Conservation (phyloP, 164 flowering plant species). For the Vitis labrusca region DNA sequence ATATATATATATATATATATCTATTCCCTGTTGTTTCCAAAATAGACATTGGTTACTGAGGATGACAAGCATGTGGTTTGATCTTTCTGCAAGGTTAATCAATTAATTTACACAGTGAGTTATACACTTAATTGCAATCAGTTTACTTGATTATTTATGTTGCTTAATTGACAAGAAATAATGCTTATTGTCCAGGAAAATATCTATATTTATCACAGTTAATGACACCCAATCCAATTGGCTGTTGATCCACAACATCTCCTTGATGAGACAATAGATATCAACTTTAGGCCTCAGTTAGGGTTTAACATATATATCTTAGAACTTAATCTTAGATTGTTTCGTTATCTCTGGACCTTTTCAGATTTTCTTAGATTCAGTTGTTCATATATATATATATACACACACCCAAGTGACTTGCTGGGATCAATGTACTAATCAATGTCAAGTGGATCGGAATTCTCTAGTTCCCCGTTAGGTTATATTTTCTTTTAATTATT, state of each 20-base stretch:
- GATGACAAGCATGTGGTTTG: conserved; percentile 10
- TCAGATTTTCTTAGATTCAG: neutral
- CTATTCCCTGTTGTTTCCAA: conserved; percentile 5
- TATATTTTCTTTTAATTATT: neutral
- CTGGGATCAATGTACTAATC: no score
- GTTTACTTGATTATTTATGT: conserved; percentile 11
- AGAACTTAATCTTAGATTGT: conserved; percentile 4
- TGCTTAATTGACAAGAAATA: conserved; percentile 27
- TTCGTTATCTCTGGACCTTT: neutral
- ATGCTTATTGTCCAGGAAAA: conserved; percentile 1
- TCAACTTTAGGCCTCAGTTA: neutral
- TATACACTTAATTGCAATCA: neutral
- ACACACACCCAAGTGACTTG: no score
- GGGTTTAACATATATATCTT: neutral
- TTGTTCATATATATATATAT: no score
- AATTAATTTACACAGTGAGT: conserved; percentile 1
- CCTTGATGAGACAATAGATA: conserved; percentile 8
- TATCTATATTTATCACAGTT: conserved; percentile 16
- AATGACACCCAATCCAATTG: conserved; percentile 11
- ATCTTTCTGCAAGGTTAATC: neutral
- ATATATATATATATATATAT: neutral
- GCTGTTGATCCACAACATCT: conserved; percentile 12
- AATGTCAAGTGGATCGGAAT: no score
- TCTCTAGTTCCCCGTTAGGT: no score
- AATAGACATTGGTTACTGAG: conserved; percentile 2